These are phyloP conservation scores for Claviceps arundinis DNA, from an alignment of 2,329 filamentous ascomycete genomes.

Conservation along the genomic window DNA sequence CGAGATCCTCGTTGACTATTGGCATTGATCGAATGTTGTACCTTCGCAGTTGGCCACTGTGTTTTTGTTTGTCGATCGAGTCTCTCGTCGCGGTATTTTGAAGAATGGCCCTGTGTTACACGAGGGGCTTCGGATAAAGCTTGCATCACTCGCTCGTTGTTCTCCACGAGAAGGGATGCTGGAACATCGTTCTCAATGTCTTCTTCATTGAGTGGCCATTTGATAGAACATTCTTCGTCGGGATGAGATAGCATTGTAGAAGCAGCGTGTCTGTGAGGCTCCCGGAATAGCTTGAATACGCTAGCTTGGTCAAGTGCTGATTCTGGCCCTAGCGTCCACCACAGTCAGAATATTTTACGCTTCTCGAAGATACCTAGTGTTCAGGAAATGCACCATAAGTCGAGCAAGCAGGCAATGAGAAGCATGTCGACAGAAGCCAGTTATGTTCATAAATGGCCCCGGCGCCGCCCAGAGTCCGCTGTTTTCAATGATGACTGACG, in stretches of 20 bases:
- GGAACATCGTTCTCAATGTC: conserved; percentile 49
- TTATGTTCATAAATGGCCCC: background rate
- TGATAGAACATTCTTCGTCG: background rate
- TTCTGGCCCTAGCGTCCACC: background rate
- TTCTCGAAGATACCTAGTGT: background rate
- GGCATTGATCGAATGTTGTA: conserved; percentile 36
- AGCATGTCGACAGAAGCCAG: background rate
- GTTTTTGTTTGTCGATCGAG: conserved; percentile 21
- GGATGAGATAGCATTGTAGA: background rate
- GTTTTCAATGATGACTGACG: no score
- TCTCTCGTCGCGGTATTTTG: background rate
- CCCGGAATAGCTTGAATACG: conserved; percentile 33
- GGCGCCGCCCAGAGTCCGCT: background rate
- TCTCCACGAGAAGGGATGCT: conserved; percentile 48
- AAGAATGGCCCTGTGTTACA: background rate
- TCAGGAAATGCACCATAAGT: background rate
- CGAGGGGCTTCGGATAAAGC: background rate
- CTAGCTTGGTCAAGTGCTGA: conserved; percentile 10
- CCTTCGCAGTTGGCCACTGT: conserved; percentile 42
- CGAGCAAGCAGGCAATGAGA: background rate
- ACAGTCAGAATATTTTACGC: background rate
- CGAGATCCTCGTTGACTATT: conserved; percentile 17
- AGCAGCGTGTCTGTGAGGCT: conserved; percentile 17
- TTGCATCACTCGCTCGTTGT: conserved; percentile 16
- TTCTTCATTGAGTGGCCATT: conserved; percentile 28